Base-by-base conservation (phyloP, 768 basidiomycete species). In the Brasilioporus rufonigricans region DNA sequence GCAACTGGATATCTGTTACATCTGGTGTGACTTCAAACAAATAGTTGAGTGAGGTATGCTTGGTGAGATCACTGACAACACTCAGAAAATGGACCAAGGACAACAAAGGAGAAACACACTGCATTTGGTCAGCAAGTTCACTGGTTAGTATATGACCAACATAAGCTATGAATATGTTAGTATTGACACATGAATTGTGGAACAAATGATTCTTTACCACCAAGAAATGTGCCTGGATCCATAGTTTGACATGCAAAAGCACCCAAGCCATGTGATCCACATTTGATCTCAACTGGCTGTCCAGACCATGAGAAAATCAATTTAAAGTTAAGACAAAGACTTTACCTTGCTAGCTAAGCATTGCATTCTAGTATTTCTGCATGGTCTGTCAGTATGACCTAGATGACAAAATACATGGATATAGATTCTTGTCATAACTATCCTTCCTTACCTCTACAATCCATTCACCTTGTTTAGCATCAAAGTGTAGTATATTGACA, bases 241-340 rank as follows among this genome's bases (percentile, higher is more conserved):
- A 74, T 71, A 7, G 39, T 26, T 44, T 64, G 45, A 4, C n/a
- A 32, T 10, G 80, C 73, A 66, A 77, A 81, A 4, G 79, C 75
- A 24, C 82, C 82, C 29, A 78, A 63, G 1, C 82, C 82, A 61
- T 60, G 65, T 4, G 44, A 23, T 11, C 75, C 74, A 43, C 43
- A 41, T 49, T 64, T 73, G 27, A 83, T 69, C 29, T 66, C 62
- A 23, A 78, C 41, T 21, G 55, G 50, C 79, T 81, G 43, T 48
- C 4, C 23, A 51, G 29, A 16, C 9, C 11, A 40, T 59, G 5
- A 50, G 21, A 9, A 41, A 8, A 18, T 16, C 0, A 21, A 32
- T 4, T 23, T 12, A 14, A 49, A 13, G 1, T 26, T 2, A 11
- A 21, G 10, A 0, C 21, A 33, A 50, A 48, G 0, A 48, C 54